Percentiles rank a stretch among this genome's conserved stretches.
phyloP scores from a whole-genome alignment of 371 early-diverging fungal genomes.

The Apophysomyces elegans region DNA sequence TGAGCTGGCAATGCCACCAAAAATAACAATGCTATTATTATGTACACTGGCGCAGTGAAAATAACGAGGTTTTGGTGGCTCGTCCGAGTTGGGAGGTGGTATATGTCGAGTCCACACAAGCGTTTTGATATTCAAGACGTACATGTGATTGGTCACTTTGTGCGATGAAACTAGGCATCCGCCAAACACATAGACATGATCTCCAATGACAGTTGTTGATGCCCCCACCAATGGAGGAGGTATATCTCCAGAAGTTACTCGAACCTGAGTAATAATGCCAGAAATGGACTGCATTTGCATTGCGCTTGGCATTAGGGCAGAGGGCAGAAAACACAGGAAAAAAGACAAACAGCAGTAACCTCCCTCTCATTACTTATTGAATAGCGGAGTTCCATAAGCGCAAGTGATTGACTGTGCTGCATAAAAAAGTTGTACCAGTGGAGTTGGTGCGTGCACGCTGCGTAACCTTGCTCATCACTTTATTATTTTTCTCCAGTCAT shows the following conservation, averaged over 20 bases:
- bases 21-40: conserved; percentile 49
- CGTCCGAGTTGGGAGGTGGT: conserved; percentile 44
- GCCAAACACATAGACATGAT: conserved; percentile 76
- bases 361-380: background rate
- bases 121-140: conserved; percentile 65
- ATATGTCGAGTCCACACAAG: conserved; percentile 66
- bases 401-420: background rate
- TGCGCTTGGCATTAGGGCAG: conserved; percentile 28
- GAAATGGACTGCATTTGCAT: conserved; percentile 62
- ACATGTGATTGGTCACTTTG: conserved; percentile 76
- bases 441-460: background rate
- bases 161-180: conserved; percentile 72
- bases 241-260: conserved; percentile 73
- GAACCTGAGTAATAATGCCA: conserved; percentile 67
- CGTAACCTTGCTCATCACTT: background rate
- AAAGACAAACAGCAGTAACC: background rate
- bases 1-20: conserved; percentile 62
- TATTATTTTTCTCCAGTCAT: too few relatives aligned
- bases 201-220: conserved; percentile 70
- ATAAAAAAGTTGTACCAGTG: background rate
- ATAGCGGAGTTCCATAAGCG: background rate
- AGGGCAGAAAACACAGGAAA: background rate
- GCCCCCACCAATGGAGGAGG: conserved; percentile 83
- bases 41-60: conserved; percentile 79
- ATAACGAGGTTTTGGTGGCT: conserved; percentile 67